phyloP scores from a whole-genome alignment of 2,329 filamentous ascomycete genomes.

The Pyrenophora graminea region DNA sequence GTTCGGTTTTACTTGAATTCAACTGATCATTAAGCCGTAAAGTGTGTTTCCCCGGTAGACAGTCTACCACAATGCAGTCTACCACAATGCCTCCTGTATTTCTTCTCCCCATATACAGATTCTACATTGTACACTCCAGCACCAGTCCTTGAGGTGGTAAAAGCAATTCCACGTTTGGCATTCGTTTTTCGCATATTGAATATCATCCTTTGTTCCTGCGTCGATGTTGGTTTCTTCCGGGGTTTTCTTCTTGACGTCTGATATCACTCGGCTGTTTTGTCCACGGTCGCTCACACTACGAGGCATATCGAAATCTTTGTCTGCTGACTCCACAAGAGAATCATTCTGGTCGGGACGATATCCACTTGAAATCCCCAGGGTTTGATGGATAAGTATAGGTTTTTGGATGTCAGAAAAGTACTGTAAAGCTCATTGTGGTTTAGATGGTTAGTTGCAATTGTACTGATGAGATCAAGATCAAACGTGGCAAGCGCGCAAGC shows the following conservation, averaged over 20 bases:
- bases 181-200: constrained; percentile 27
- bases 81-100: constrained; percentile 2
- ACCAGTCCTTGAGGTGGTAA: constrained; percentile 21
- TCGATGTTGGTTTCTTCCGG: constrained; percentile 30
- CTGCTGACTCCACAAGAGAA: constrained; percentile 48
- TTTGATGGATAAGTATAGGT: too few relatives aligned
- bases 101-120: constrained; percentile 34
- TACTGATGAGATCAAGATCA: neutral
- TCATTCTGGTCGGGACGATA: constrained; percentile 54
- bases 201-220: constrained; percentile 30
- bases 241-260: constrained; percentile 40
- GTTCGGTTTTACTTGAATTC: neutral
- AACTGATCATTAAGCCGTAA: neutral
- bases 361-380: neutral
- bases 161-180: constrained; percentile 18
- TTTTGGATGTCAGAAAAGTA: neutral
- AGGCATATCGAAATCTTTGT: constrained; percentile 56
- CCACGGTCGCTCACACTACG: constrained; percentile 38
- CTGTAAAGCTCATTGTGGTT: neutral
- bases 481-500: constrained; percentile 1
- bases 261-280: constrained; percentile 37
- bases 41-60: neutral
- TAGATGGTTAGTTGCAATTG: neutral
- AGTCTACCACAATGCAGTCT: too few relatives aligned
- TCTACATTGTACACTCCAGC: constrained; percentile 27